Evolutionary conservation across 176 grass and related monocot species (phyloP), one percentile per base, ranked within the genome.

Genomic region (Lolium perenne): DNA sequence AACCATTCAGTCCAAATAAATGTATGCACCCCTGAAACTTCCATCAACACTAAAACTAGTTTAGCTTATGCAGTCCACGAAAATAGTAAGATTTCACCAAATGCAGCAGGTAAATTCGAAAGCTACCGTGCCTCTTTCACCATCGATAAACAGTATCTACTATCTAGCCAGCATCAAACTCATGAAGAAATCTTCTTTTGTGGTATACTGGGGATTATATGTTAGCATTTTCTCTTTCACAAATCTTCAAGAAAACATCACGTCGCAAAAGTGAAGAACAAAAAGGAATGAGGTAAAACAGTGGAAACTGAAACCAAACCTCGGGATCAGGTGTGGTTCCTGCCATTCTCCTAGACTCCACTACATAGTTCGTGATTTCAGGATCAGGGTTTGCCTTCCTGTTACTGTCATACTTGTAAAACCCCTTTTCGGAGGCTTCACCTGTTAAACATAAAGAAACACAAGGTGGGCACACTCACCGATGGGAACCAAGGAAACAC

Each of bases 321-420:
- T 91, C 78, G 18, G 79, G 79, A 74, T 95, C 83, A 63, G 83
- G 86, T 0, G 48, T 77, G 35, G 67, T 16, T 29, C 90, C 88
- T 21, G 90, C 75, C 64, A 90, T 88, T 53, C 84, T 90, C 49
- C 83, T 87, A 26, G 90, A 90, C 20, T 88, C 86, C 40, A 88
- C 69, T 22, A 95, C 70, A 63, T 88, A 88, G 16, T 88, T 92
- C 2, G 40, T 58, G 29, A 95, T 90, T 66, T 95, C 90, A 50
- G 85, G 87, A 38, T 92, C 93, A 17, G 88, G 87, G 35, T 20
- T 88, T 4, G 85, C 87, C 23, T 90, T 91, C 65, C n/a, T n/a
- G n/a, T 87, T 92, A 47, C 89, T 73, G 59, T 90, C 90, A 74
- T 95, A 95, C 82, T 81, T 90, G 74, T 95, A 95, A 62, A 95